Conservation (phyloP, 2,329 filamentous ascomycete genomes). For the Atkinsonella texensis region DNA sequence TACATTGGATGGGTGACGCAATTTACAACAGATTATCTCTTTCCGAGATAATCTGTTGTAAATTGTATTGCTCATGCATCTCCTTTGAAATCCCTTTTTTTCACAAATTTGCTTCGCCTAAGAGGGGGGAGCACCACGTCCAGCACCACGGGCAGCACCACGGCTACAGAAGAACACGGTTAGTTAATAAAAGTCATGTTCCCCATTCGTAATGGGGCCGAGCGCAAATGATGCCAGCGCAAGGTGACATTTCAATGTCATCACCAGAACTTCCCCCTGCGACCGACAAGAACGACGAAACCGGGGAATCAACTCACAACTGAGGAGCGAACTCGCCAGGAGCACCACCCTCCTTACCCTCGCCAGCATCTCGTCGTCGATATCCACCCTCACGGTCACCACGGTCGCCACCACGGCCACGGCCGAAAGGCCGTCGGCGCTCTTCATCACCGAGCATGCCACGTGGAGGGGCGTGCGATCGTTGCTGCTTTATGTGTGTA, state of each 20-base stretch:
- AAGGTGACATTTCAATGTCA: neutral
- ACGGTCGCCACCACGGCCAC: constrained; percentile 57
- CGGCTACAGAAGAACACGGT: constrained; percentile 39
- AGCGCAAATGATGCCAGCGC: too few relatives aligned
- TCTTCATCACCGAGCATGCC: constrained; percentile 91
- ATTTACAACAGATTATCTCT: neutral
- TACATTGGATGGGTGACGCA: constrained; percentile 11
- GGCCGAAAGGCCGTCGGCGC: constrained; percentile 71
- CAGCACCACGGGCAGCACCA: constrained; percentile 72
- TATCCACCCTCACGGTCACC: constrained; percentile 72
- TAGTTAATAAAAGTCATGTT: neutral
- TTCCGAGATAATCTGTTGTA: too few relatives aligned
- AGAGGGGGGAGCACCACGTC: constrained; percentile 61
- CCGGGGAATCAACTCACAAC: constrained; percentile 48
- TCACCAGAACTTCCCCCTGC: neutral
- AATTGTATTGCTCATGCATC: constrained; percentile 26
- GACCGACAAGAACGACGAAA: neutral
- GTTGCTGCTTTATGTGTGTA: constrained; percentile 99
- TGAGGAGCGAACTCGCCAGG: constrained; percentile 84
- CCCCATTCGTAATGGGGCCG: too few relatives aligned
- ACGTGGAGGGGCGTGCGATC: constrained; percentile 93
- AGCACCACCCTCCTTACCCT: constrained; percentile 84
- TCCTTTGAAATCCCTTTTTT: constrained; percentile 27
- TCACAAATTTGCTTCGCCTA: constrained; percentile 34
- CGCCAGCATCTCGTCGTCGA: constrained; percentile 77